Percentiles rank a stretch among this genome's conserved stretches.
Evolutionary conservation across 768 basidiomycete species (phyloP).

Genomic region (Pisolithus tinctorius): DNA sequence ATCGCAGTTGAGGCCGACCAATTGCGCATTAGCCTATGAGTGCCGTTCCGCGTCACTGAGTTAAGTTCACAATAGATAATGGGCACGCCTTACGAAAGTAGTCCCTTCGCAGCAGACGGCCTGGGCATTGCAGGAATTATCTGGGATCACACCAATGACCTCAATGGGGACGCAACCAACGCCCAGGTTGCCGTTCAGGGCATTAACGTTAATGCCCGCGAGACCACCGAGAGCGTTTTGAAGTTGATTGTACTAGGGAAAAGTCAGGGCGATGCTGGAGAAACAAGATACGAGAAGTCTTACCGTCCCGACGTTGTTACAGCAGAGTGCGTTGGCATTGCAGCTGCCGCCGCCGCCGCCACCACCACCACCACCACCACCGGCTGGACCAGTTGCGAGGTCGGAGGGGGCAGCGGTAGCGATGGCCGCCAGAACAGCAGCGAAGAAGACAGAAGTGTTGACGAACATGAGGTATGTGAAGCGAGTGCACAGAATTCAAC

Average conservation of each 20-base stretch:
- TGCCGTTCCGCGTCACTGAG: no score
- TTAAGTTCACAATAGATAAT: background rate
- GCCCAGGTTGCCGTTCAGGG: background rate
- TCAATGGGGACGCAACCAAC: background rate
- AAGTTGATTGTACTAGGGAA: background rate
- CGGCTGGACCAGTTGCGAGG: background rate
- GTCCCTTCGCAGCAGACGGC: background rate
- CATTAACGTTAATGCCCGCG: background rate
- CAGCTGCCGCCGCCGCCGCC: slow-evolving; percentile 5
- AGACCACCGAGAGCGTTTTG: background rate
- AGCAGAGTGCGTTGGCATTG: slow-evolving; percentile 7
- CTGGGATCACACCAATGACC: background rate
- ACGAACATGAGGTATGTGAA: slow-evolving; percentile 9
- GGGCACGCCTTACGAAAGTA: background rate
- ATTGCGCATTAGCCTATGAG: no score
- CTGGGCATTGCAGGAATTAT: background rate
- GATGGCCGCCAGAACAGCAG: slow-evolving; percentile 12
- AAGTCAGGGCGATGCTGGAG: background rate
- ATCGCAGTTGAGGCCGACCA: background rate
- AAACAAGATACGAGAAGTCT: background rate
- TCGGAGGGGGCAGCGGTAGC: slow-evolving; percentile 5
- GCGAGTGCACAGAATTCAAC: background rate
- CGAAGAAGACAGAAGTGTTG: slow-evolving; percentile 4
- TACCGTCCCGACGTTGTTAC: slow-evolving; percentile 7
- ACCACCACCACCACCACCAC: no score